Evolutionary conservation across 2,329 filamentous ascomycete genomes (phyloP), one percentile per base, ranked within the genome.

Genomic region (Colletotrichum brevisporum): DNA sequence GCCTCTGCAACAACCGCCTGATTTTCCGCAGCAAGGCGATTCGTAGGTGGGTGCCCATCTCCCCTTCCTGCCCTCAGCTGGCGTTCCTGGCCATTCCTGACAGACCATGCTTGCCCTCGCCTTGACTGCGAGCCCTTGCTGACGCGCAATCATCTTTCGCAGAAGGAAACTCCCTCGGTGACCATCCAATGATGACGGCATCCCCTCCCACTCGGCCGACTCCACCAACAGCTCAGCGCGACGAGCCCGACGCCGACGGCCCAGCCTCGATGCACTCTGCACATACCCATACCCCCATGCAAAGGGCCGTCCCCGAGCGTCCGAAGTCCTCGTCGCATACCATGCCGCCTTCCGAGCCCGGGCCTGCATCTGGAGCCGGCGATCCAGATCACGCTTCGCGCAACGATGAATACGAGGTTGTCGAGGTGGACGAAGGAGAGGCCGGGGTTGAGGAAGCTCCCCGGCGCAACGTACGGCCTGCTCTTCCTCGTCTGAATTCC

Each of bases 401-500:
- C 16, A 63, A 61, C 36, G 69, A 72, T 31, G 65, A 63, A 54
- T 66, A 71, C 55, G 69, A 72, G 51, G 71, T 69, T 24, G 71
- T 69, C n/a, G 65, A 67, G 24, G 69, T 63, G 43, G 61, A 72
- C 8, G 65, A 71, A 13, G 47, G 47, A 2, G 64, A 50, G 27
- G 47, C 52, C 18, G 56, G 65, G 21, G 41, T 39, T 12, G 64
- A 68, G 21, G 63, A 70, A 57, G 67, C 43, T 8, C 67, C 54
- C 24, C 69, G 54, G 58, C 41, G 43, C 50, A 47, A 53, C 39
- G 58, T 57, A 3, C 41, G 62, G 41, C 69, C 53, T 24, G 59
- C 63, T 48, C 45, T 72, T 15, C 71, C 71, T 51, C 69, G 71
- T 62, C 61, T 72, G 50, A 72, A 66, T 27, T 72, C 71, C 10